These are phyloP conservation scores for Arabis hirsuta DNA, from an alignment of 345 rosid genomes.

Conservation along the genomic window DNA sequence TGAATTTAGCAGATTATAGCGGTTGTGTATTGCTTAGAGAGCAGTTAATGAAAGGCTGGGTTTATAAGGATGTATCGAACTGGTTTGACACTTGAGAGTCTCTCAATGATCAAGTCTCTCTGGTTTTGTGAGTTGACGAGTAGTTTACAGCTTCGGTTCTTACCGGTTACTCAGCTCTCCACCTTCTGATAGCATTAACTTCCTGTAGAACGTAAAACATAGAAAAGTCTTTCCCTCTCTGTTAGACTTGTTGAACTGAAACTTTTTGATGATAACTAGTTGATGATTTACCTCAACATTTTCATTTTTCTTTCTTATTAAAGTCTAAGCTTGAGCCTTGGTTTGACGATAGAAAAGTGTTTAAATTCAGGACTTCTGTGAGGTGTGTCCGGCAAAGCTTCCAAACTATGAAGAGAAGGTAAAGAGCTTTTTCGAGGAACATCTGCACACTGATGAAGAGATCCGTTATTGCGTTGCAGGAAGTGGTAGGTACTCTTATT, in stretches of 20 bases:
- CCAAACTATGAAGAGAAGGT: slow-evolving; percentile 89
- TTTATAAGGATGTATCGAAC: not conserved
- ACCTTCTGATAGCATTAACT: too few species aligned
- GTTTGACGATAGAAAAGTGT: slow-evolving; percentile 13
- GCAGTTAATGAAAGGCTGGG: not conserved
- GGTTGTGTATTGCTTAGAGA: not conserved
- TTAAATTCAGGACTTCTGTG: slow-evolving; percentile 67
- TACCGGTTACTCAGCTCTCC: not conserved
- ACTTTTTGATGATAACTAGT: too few species aligned
- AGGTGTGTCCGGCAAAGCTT: slow-evolving; percentile 89
- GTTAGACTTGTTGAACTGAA: not conserved
- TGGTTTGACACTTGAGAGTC: not conserved
- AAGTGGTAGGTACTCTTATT: slow-evolving; percentile 61
- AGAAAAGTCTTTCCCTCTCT: not conserved
- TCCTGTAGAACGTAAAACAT: not conserved
- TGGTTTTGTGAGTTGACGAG: not conserved
- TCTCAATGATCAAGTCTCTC: not conserved
- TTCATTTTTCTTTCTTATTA: too few species aligned
- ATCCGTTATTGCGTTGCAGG: slow-evolving; percentile 90
- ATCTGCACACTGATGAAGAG: slow-evolving; percentile 98
- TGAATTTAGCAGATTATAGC: not conserved
- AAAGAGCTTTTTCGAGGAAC: slow-evolving; percentile 87
- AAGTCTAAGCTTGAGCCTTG: not conserved
- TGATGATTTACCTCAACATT: too few species aligned
- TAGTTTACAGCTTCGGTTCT: not conserved